These are phyloP conservation scores for Saccharomycopsis hybrid DNA, from an alignment of 1,139 yeast genomes.

Conservation along the genomic window DNA sequence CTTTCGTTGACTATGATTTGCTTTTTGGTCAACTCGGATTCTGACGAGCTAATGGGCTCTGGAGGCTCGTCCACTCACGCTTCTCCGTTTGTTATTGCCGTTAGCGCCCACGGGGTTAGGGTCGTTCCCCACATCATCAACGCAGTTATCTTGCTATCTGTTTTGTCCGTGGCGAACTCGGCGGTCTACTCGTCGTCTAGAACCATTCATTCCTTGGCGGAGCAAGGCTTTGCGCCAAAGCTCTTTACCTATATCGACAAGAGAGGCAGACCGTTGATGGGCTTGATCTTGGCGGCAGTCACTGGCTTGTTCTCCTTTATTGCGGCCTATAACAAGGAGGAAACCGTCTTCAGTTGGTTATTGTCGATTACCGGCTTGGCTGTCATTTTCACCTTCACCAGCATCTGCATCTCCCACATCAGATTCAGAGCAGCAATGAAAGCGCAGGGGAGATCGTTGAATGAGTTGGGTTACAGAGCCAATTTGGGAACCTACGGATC, in stretches of 20 bases:
- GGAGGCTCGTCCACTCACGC: conserved; percentile 39
- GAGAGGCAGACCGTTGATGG: conserved; percentile 55
- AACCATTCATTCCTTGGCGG: conserved; percentile 52
- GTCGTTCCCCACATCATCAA: conserved; percentile 71
- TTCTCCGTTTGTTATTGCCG: conserved; percentile 75
- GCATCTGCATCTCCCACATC: conserved; percentile 68
- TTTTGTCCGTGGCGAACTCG: conserved; percentile 68
- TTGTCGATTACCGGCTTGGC: conserved; percentile 81
- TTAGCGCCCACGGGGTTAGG: conserved; percentile 57
- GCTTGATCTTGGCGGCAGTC: conserved; percentile 37
- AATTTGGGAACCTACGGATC: conserved; percentile 71
- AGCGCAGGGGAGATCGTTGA: conserved; percentile 54
- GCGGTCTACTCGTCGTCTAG: conserved; percentile 59
- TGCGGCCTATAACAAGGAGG: conserved; percentile 55
- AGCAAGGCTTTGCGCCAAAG: conserved; percentile 56
- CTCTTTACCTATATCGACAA: conserved; percentile 47
- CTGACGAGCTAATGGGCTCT: conserved; percentile 43
- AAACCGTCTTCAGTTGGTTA: conserved; percentile 71
- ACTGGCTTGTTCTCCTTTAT: conserved; percentile 48
- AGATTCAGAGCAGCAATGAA: conserved; percentile 73
- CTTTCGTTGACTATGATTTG: conserved; percentile 58
- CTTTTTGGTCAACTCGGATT: conserved; percentile 57
- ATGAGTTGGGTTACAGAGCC: conserved; percentile 65
- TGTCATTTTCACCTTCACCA: conserved; percentile 78
- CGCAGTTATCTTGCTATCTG: conserved; percentile 65